These are phyloP conservation scores for Cladophialophora carrionii DNA, from an alignment of 2,329 filamentous ascomycete species.

Conservation along the genomic window DNA sequence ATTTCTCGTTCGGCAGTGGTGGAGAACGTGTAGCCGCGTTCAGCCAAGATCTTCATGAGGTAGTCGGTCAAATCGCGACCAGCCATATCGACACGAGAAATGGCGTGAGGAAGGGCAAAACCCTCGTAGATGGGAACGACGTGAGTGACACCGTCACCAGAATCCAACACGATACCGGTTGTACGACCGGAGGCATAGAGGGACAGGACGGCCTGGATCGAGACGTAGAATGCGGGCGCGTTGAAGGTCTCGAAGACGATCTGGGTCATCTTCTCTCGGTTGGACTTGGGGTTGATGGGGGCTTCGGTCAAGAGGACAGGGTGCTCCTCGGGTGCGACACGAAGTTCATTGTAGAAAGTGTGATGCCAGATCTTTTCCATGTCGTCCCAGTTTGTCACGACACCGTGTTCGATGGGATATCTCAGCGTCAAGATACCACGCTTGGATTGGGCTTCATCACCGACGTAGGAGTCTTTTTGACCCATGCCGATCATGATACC, in stretches of 20 bases:
- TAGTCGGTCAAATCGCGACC: slow-evolving; percentile 99
- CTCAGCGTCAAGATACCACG: slow-evolving; percentile 99
- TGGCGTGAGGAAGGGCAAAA: slow-evolving; percentile 99
- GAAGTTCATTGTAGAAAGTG: slow-evolving; percentile 99
- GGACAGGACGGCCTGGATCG: slow-evolving; percentile 98
- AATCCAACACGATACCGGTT: slow-evolving; percentile 99
- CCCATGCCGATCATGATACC: slow-evolving; percentile 99
- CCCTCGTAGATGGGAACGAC: slow-evolving; percentile 99
- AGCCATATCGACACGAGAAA: slow-evolving; percentile 99
- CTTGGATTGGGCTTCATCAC: slow-evolving; percentile 99
- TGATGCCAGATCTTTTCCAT: slow-evolving; percentile 99
- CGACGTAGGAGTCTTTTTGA: slow-evolving; percentile 99
- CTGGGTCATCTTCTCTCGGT: slow-evolving; percentile 99
- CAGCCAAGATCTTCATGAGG: slow-evolving; percentile 99
- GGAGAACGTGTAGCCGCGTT: slow-evolving; percentile 99
- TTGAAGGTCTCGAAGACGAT: slow-evolving; percentile 99
- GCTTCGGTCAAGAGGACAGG: slow-evolving; percentile 98
- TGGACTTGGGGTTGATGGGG: slow-evolving; percentile 99
- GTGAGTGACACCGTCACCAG: slow-evolving; percentile 99
- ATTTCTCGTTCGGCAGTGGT: slow-evolving; percentile 99
- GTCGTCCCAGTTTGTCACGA: slow-evolving; percentile 99
- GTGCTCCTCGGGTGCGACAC: slow-evolving; percentile 99
- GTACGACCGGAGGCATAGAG: slow-evolving; percentile 99
- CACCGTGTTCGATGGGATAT: slow-evolving; percentile 99
- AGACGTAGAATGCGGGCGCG: slow-evolving; percentile 99